Conservation (phyloP, 139 green algal species). For the Monoraphidium neglectum region DNA sequence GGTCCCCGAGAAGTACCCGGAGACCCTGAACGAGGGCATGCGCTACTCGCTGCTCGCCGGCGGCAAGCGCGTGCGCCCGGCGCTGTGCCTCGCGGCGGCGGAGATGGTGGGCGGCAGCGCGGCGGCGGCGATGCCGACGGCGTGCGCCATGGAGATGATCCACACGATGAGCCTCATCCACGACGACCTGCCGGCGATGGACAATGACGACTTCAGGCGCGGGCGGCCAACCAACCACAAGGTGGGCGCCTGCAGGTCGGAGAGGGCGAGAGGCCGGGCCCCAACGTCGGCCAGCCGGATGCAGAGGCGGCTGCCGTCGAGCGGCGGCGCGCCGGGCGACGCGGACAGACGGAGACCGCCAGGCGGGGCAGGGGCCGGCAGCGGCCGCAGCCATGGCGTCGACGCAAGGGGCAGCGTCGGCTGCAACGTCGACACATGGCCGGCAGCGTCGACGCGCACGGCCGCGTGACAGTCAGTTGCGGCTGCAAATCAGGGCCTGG, state of each 20-base stretch:
- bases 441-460: too few species aligned
- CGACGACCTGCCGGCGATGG: constrained; percentile 97
- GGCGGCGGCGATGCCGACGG: constrained; percentile 84
- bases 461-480: too few species aligned
- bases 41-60: constrained; percentile 93
- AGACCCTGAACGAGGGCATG: constrained; percentile 94
- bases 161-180: constrained; percentile 98
- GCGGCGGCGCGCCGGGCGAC: too few species aligned
- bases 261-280: too few species aligned
- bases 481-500: too few species aligned
- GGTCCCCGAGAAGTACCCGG: constrained; percentile 87
- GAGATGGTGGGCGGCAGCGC: constrained; percentile 91
- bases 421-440: too few species aligned
- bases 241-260: constrained; percentile 29
- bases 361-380: too few species aligned
- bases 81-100: constrained; percentile 93
- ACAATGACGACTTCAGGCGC: constrained; percentile 98
- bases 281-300: too few species aligned
- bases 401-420: too few species aligned
- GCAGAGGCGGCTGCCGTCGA: too few species aligned
- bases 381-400: too few species aligned
- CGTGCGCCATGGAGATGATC: constrained; percentile 98
- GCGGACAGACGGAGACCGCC: too few species aligned
- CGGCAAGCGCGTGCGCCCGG: constrained; percentile 95
- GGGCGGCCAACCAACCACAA: constrained; percentile 97